Evolutionary conservation across 164 flowering plant genomes (phyloP), one percentile per base, ranked within the genome.

Genomic region (Kingdonia uniflora): DNA sequence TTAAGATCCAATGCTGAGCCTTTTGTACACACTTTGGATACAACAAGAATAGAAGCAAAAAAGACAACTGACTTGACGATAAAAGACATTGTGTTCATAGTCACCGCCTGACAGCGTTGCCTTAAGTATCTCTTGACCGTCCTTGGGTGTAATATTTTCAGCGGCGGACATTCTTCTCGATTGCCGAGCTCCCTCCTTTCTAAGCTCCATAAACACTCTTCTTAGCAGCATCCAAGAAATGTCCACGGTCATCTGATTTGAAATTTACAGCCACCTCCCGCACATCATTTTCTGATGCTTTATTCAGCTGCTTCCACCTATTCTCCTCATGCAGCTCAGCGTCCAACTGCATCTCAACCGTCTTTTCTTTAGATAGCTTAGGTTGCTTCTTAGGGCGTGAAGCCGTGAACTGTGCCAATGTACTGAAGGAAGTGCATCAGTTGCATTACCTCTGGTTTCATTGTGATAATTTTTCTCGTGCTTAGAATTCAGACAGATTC

Each of bases 101-200:
- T 81, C 68, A 84, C 25, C 97, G 75, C 56, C 97, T 60, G 59
- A 90, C 87, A 42, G 96, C 97, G 76, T 85, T 82, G 42, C 79
- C 65, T 45, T 80, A 90, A 37, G 59, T 42, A 0, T 64, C 71
- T 19, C 66, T 78, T 19, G 81, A 71, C 52, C 73, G 65, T 12
- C 84, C 75, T 68, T 87, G 97, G 17, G 43, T 62, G 63, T 78
- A 90, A 72, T 81, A 69, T 14, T 76, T 62, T 17, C 95, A 63
- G 22, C 96, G 89, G 12, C 97, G 83, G 16, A 92, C 95, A 62
- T 95, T 88, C 69, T 88, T 94, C 72, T 81, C 97, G 19, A 86
- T 79, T 4, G 95, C 80, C 23, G 85, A 65, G 71, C 95, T 78
- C 51, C 97, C 95, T n/a, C 95, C 99, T 38, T 74, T 77, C 51